Base-by-base conservation (phyloP, 1,139 yeast species). In the Yamadazyma blattariae region DNA sequence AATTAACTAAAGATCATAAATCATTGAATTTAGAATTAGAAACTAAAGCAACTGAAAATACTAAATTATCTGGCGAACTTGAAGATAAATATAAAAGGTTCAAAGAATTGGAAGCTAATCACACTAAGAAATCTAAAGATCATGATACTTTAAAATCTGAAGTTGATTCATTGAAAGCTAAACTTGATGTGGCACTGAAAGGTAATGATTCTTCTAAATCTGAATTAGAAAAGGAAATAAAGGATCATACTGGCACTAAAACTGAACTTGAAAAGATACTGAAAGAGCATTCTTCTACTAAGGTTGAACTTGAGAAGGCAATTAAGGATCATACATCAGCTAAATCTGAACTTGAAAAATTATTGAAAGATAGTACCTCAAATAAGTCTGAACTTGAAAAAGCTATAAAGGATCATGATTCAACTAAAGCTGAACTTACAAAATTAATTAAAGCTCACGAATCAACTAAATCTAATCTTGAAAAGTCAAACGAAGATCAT, bases 121-220 rank as follows among this genome's bases (percentile, higher is more conserved):
- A 19, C 6, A 25, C n/a, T 14, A 21, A 23, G 4, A 17, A 16
- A 22, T 22, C 22, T 7, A 18, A 28, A 18, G 36, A 29, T n/a
- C 32, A 35, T 25, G 35, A 27, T 11, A 16, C 32, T 16, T 20
- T 29, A n/a, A 31, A 17, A 18, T 14, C 22, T 8, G 20, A 27
- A 3, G 12, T 17, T 16, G 17, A 25, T 7, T 15, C 17, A 3
- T 20, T 29, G 14, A 31, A 17, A 27, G 9, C 22, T 11, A 12
- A 27, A 3, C 12, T 27, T 9, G n/a, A n/a, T n/a, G n/a, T n/a
- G n/a, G n/a, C n/a, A n/a, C n/a, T n/a, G n/a, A n/a, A n/a, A n/a
- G 17, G 13, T 7, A 13, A 7, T 5, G n/a, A 6, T 11, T 23
- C 25, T 23, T n/a, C 14, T 11, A 11, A n/a, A n/a, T 23, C 25